Conservation (phyloP, 1,284 basidiomycete species). For the Ustilago nuda region DNA sequence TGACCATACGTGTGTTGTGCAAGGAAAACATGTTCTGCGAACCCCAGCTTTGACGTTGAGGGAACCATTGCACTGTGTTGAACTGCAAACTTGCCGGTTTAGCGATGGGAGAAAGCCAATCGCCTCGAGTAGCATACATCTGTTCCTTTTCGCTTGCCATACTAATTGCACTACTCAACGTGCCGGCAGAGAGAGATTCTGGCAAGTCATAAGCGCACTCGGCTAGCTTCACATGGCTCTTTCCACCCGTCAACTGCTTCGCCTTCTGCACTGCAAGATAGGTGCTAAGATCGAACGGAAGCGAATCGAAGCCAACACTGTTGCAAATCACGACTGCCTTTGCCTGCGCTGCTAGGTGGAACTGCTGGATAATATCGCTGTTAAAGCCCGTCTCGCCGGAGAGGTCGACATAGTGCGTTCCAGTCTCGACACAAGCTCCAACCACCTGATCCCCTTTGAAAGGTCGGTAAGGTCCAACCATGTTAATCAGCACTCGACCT, state of each 20-base stretch:
- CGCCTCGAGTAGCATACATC: constrained; percentile 29
- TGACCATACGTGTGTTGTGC: constrained; percentile 78
- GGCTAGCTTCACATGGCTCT: constrained; percentile 46
- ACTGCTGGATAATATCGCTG: constrained; percentile 74
- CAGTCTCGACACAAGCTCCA: constrained; percentile 73
- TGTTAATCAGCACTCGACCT: constrained; percentile 53
- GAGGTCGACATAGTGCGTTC: constrained; percentile 78
- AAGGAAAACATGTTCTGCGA: constrained; percentile 76
- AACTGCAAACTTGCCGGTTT: constrained; percentile 69
- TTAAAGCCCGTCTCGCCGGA: constrained; percentile 72
- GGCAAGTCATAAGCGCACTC: constrained; percentile 71
- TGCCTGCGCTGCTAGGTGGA: constrained; percentile 77
- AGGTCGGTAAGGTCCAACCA: constrained; percentile 57
- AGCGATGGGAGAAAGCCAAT: constrained; percentile 32
- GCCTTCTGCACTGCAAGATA: constrained; percentile 74
- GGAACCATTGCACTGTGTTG: constrained; percentile 73
- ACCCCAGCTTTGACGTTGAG: constrained; percentile 73
- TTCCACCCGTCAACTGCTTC: constrained; percentile 70
- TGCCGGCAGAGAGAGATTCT: constrained; percentile 78
- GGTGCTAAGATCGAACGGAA: constrained; percentile 74
- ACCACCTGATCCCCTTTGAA: constrained; percentile 61
- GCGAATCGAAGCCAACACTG: constrained; percentile 78
- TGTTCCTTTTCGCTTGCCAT: constrained; percentile 51
- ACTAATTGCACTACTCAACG: constrained; percentile 74
- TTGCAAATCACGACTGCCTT: constrained; percentile 79